These are phyloP conservation scores for Xylariaceae sp. DNA, from an alignment of 2,329 filamentous ascomycete species.

Conservation along the genomic window DNA sequence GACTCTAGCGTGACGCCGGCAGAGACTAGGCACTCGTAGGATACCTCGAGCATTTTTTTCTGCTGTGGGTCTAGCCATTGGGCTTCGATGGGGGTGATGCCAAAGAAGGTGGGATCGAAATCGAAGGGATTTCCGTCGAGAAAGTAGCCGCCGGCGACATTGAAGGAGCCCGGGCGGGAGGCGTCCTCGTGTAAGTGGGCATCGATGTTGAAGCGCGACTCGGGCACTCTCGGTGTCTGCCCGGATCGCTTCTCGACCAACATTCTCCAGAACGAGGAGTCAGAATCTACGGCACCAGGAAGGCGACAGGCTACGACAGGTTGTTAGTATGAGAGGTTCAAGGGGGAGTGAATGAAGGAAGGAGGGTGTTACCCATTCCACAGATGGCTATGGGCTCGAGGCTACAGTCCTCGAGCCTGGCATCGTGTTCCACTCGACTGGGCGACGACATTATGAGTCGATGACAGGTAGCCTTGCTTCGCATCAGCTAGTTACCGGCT, in stretches of 20 bases:
- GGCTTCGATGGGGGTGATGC: slow-evolving; percentile 37
- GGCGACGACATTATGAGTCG: slow-evolving; percentile 15
- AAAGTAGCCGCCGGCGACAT: slow-evolving; percentile 26
- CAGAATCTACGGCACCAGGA: slow-evolving; percentile 19
- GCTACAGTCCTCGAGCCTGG: slow-evolving; percentile 4
- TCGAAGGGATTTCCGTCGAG: slow-evolving; percentile 16
- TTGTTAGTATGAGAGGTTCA: slow-evolving; percentile 4
- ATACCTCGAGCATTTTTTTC: slow-evolving; percentile 36
- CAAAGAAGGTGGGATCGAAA: slow-evolving; percentile 36
- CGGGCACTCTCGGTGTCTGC: slow-evolving; percentile 17
- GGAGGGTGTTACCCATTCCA: slow-evolving; percentile 17
- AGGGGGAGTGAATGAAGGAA: background rate
- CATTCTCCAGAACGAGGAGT: slow-evolving; percentile 22
- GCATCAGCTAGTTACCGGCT: background rate
- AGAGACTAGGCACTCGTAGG: slow-evolving; percentile 39
- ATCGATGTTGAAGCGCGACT: slow-evolving; percentile 22
- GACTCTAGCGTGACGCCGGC: slow-evolving; percentile 33
- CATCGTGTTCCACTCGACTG: slow-evolving; percentile 13
- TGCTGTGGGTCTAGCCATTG: slow-evolving; percentile 40
- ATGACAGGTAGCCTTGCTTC: too few species aligned
- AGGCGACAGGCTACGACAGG: slow-evolving; percentile 20
- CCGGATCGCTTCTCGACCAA: slow-evolving; percentile 17
- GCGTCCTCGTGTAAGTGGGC: slow-evolving; percentile 21
- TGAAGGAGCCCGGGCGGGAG: slow-evolving; percentile 20
- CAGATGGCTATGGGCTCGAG: slow-evolving; percentile 23